These are phyloP conservation scores for Candida ficus DNA, from an alignment of 805 yeast species.

Conservation along the genomic window DNA sequence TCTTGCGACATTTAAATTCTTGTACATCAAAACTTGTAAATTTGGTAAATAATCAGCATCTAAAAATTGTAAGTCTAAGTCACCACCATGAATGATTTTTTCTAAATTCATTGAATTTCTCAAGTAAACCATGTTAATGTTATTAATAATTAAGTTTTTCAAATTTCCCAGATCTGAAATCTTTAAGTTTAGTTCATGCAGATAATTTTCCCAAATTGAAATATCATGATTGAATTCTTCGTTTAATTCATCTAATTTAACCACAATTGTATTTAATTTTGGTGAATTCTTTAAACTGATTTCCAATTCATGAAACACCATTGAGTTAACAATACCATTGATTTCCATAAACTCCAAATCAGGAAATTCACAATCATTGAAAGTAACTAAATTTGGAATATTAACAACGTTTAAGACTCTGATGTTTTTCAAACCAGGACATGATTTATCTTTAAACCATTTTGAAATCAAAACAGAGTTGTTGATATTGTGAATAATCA, in stretches of 20 bases:
- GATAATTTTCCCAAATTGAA: constrained; percentile 6
- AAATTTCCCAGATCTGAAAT: neutral
- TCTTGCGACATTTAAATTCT: constrained; percentile 2
- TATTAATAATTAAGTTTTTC: constrained; percentile 1
- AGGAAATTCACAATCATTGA: constrained; percentile 2
- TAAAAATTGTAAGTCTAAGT: constrained; percentile 4
- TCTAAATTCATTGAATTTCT: constrained; percentile 1
- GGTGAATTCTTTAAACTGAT: constrained; percentile 1
- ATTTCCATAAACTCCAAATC: constrained; percentile 4
- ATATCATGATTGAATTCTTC: constrained; percentile 2
- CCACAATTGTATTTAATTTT: constrained; percentile 10
- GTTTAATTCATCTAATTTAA: constrained; percentile 9
- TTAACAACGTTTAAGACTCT: constrained; percentile 1
- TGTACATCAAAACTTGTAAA: constrained; percentile 3
- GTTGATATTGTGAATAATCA: neutral
- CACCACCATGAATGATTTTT: constrained; percentile 7
- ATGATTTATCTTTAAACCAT: neutral
- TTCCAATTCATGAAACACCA: constrained; percentile 5
- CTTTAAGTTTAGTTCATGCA: constrained; percentile 3
- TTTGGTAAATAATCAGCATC: constrained; percentile 10
- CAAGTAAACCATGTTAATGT: neutral
- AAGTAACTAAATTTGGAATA: constrained; percentile 1
- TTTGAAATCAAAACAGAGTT: neutral
- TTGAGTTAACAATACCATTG: constrained; percentile 4
- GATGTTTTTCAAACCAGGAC: neutral